Evolutionary conservation across 2,329 filamentous ascomycete species (phyloP).

Genomic region (Aspergillus neoniger): DNA sequence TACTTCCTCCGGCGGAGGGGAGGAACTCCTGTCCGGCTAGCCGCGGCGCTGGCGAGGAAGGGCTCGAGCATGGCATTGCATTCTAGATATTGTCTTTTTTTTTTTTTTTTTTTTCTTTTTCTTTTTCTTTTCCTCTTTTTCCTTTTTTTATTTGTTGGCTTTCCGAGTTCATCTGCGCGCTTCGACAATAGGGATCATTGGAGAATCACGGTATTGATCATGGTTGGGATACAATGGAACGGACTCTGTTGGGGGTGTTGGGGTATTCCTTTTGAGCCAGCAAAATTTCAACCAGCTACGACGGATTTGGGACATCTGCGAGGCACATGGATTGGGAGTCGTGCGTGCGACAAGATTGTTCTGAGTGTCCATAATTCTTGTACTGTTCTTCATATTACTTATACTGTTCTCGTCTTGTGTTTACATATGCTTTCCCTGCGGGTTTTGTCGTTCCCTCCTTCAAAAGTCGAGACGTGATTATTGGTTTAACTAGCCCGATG

Average conservation of each 20-base stretch:
- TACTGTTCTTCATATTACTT: conserved; percentile 17
- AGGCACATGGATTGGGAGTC: conserved; percentile 30
- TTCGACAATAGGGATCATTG: conserved; percentile 40
- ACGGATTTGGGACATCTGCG: conserved; percentile 28
- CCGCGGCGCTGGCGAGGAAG: background rate
- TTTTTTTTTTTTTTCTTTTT: conserved; percentile 19
- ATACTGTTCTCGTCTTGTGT: conserved; percentile 9
- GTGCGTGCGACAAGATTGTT: conserved; percentile 38
- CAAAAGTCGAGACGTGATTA: conserved; percentile 17
- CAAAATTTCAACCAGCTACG: conserved; percentile 27
- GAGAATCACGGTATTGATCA: conserved; percentile 44
- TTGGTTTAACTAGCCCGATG: conserved; percentile 1
- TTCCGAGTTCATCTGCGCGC: conserved; percentile 31
- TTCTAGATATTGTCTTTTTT: conserved; percentile 30
- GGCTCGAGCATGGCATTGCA: conserved; percentile 26
- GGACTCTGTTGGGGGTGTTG: conserved; percentile 44
- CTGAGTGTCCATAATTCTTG: conserved; percentile 32
- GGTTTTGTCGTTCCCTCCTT: background rate
- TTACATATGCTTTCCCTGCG: conserved; percentile 5
- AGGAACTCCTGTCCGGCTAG: background rate
- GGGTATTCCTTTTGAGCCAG: conserved; percentile 42
- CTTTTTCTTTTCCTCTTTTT: conserved; percentile 16
- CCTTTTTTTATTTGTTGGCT: conserved; percentile 25
- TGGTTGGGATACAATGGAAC: conserved; percentile 42
- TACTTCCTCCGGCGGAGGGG: conserved; percentile 1